phyloP scores from a whole-genome alignment of 257 asterid genomes.

The Echites panduratus region DNA sequence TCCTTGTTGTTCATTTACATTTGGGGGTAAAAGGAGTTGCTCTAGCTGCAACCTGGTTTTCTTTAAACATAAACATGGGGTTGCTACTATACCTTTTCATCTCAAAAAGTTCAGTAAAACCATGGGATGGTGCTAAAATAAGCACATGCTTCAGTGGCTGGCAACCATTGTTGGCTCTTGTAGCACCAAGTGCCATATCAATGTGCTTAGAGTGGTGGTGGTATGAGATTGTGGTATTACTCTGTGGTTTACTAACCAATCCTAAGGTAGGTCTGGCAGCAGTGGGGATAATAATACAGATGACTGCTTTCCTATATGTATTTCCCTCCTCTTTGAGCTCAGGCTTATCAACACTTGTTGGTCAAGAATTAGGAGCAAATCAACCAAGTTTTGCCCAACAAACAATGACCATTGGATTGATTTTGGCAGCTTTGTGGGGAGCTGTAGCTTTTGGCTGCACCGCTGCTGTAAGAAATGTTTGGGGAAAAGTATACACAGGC shows the following conservation, averaged over 20 bases:
- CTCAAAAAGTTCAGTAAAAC: slow-evolving; percentile 29
- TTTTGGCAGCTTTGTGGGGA: slow-evolving; percentile 41
- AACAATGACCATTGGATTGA: slow-evolving; percentile 32
- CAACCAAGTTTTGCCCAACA: slow-evolving; percentile 45
- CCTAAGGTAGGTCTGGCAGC: slow-evolving; percentile 76
- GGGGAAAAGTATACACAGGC: slow-evolving; percentile 42
- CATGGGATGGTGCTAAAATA: slow-evolving; percentile 33
- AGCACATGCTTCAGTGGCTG: slow-evolving; percentile 27
- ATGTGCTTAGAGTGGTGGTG: slow-evolving; percentile 88
- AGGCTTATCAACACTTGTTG: slow-evolving; percentile 67
- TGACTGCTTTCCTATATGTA: slow-evolving; percentile 55
- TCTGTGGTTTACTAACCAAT: slow-evolving; percentile 49
- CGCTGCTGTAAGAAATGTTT: slow-evolving; percentile 29
- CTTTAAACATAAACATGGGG: slow-evolving; percentile 35
- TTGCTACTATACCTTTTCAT: slow-evolving; percentile 28
- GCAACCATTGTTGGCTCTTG: slow-evolving; percentile 48
- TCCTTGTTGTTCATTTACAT: slow-evolving; percentile 29
- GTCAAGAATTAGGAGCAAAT: slow-evolving; percentile 66
- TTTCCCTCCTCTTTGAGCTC: slow-evolving; percentile 56
- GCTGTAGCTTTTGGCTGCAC: slow-evolving; percentile 36
- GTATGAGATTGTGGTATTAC: slow-evolving; percentile 65
- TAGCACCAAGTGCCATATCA: slow-evolving; percentile 55
- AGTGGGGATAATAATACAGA: slow-evolving; percentile 68
- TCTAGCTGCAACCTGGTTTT: slow-evolving; percentile 46
- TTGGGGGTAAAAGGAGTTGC: slow-evolving; percentile 46